Evolutionary conservation across 129 eudicot species (phyloP), one percentile per base, ranked within the genome.

Genomic region (Flaveria robusta): DNA sequence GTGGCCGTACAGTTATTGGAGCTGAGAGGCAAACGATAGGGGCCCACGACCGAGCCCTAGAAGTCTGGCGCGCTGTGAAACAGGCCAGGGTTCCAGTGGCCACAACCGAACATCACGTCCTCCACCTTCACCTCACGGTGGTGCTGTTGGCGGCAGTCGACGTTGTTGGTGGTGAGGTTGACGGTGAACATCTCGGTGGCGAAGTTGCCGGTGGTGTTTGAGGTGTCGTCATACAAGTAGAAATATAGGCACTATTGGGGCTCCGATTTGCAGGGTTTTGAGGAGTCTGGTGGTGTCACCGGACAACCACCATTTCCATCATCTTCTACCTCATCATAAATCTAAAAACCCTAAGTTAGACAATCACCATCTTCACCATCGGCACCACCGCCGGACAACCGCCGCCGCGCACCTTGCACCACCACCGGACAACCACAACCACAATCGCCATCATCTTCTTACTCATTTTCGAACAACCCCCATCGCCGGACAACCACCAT

Each of bases 191-290:
- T 91, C 72, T 95, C 99, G 4, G 89, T 73, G 3, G 99, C 93
- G 9, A 95, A 95, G 73, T 95, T 97, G 0, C 99, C 99, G 1
- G 99, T 95, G 0, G 99, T 95, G 72, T 95, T 95, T 0, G 99
- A 95, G 14, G 97, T 95, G 63, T 95, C 99, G 0, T 97, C 99
- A 24, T 95, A 95, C 99, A 97, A 95, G 39, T 95, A 95, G 55
- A 69, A 95, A 71, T 95, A 95, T 10, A 96, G 97, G 55, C 99
- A 95, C 10, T 87, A 84, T 41, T 89, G 93, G n/a, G 82, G 71
- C 16, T 49, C 55, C 1, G 74, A 19, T 16, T 76, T 76, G 59
- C 97, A 91, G 0, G 80, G 79, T 72, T 7, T 75, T 3, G 91
- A 74, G 14, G 90, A 89, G 31, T 91, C 92, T 9, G 99, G 99